Conservation (phyloP, 805 yeast genomes). For the Ogataea siamensis region DNA sequence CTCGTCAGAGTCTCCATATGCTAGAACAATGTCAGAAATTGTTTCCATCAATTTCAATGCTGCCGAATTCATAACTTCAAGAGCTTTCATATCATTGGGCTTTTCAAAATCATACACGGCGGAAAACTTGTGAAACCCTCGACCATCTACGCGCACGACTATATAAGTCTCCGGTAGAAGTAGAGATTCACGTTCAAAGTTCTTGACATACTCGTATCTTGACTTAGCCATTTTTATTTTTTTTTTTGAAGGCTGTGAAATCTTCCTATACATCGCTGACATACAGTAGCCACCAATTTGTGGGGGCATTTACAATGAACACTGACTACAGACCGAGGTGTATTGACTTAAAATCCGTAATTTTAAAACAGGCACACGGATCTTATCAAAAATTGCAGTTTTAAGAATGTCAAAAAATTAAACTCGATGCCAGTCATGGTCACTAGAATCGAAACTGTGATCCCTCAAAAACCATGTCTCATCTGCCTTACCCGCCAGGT, state of each 20-base stretch:
- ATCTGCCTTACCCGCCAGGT: no score
- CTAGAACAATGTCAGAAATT: constrained; percentile 71
- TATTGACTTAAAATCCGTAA: no score
- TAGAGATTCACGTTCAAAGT: constrained; percentile 70
- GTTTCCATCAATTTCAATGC: constrained; percentile 63
- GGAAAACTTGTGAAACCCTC: constrained; percentile 88
- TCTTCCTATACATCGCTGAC: no score
- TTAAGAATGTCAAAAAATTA: no score
- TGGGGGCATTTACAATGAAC: no score
- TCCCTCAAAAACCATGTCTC: no score
- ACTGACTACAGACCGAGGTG: no score
- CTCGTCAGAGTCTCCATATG: constrained; percentile 96
- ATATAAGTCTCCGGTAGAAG: constrained; percentile 80
- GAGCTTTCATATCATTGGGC: constrained; percentile 82
- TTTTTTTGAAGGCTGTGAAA: constrained; percentile 10
- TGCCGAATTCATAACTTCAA: constrained; percentile 76
- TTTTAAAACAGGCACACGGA: no score
- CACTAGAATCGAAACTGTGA: no score
- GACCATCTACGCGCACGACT: constrained; percentile 86
- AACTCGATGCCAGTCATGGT: no score
- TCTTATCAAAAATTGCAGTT: no score
- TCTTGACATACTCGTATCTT: constrained; percentile 80
- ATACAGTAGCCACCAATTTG: no score
- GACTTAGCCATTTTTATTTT: constrained; percentile 68
- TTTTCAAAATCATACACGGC: constrained; percentile 70